Evolutionary conservation across 106 monocot genomes (phyloP).

Genomic region (Dendrobium chrysotoxum): DNA sequence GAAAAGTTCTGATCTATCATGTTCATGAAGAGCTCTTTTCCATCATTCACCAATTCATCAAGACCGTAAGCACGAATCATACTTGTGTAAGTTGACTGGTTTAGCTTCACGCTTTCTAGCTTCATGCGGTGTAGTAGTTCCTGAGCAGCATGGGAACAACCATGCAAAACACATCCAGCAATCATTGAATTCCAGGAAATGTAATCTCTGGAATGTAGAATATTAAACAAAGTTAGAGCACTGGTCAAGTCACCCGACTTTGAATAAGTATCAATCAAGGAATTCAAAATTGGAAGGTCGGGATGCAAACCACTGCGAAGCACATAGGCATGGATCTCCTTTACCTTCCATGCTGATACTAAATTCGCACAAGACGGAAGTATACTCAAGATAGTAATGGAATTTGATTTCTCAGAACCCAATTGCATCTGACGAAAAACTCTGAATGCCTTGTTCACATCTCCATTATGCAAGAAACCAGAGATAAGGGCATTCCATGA

Average conservation of each 20-base stretch:
- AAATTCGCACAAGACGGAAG: constrained; percentile 69
- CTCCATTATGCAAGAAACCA: constrained; percentile 54
- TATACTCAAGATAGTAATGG: constrained; percentile 61
- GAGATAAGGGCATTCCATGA: constrained; percentile 89
- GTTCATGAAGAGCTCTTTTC: constrained; percentile 39
- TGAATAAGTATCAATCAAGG: constrained; percentile 56
- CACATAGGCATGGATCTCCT: constrained; percentile 74
- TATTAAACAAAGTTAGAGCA: constrained; percentile 47
- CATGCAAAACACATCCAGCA: constrained; percentile 54
- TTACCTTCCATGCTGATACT: constrained; percentile 51
- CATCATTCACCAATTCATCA: constrained; percentile 56
- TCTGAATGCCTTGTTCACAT: constrained; percentile 42
- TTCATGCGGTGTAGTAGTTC: constrained; percentile 56
- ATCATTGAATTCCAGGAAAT: constrained; percentile 86
- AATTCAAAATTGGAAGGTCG: constrained; percentile 48
- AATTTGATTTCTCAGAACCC: constrained; percentile 40
- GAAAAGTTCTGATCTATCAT: constrained; percentile 35
- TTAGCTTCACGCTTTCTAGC: constrained; percentile 33
- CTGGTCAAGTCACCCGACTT: constrained; percentile 55
- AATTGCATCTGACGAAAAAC: constrained; percentile 72
- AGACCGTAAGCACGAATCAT: constrained; percentile 50
- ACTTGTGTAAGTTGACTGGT: constrained; percentile 37
- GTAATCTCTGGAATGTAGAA: constrained; percentile 29
- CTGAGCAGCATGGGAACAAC: constrained; percentile 27
- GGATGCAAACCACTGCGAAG: constrained; percentile 32